Evolutionary conservation across 768 basidiomycete genomes (phyloP).

Genomic region (Boletus sensibilis): DNA sequence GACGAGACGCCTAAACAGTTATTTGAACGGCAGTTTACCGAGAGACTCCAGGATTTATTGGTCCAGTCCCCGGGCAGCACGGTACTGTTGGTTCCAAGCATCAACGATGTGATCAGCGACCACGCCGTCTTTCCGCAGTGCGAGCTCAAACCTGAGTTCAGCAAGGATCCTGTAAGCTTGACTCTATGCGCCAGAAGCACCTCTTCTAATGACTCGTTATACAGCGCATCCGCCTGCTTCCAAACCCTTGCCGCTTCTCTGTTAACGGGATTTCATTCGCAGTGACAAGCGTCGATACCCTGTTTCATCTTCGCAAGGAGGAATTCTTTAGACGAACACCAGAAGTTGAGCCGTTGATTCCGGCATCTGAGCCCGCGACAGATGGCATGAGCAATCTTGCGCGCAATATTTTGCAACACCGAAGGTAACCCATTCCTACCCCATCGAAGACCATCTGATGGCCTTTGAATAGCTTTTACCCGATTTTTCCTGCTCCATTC

Average conservation of each 20-base stretch:
- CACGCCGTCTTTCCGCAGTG: constrained; percentile 87
- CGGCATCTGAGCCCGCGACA: constrained; percentile 44
- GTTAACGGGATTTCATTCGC: constrained; percentile 82
- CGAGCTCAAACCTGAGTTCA: constrained; percentile 47
- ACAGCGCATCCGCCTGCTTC: constrained; percentile 75
- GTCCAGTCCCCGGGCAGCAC: constrained; percentile 63
- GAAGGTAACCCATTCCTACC: constrained; percentile 53
- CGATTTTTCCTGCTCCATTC: constrained; percentile 83
- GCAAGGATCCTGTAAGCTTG: constrained; percentile 51
- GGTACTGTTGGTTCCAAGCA: constrained; percentile 77
- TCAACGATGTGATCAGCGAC: constrained; percentile 74
- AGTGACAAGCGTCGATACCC: constrained; percentile 77
- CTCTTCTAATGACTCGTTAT: neutral
- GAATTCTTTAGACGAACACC: constrained; percentile 69
- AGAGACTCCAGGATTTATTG: constrained; percentile 56
- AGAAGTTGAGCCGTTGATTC: constrained; percentile 52
- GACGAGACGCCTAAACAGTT: constrained; percentile 62
- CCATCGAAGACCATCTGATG: neutral
- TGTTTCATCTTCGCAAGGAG: constrained; percentile 88
- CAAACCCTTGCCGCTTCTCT: constrained; percentile 86
- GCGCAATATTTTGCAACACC: constrained; percentile 80
- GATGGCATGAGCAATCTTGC: constrained; percentile 81
- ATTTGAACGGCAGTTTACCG: constrained; percentile 64
- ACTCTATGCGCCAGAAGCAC: neutral
- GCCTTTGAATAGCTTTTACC: constrained; percentile 73